Base-by-base conservation (phyloP, 148 eudicot species). In the Chenopodium berlandieri region DNA sequence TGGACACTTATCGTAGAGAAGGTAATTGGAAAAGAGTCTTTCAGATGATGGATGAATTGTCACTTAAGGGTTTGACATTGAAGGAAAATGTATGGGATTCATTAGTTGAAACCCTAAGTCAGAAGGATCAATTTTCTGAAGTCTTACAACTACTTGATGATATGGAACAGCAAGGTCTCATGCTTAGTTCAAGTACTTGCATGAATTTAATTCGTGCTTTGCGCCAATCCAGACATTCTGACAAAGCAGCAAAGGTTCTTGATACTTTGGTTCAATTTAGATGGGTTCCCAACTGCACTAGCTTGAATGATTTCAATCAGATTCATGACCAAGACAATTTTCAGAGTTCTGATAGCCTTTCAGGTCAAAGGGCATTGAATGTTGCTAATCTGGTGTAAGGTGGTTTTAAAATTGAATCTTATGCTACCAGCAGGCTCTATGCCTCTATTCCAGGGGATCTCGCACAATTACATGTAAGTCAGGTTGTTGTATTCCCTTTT, bases 101-200 rank as follows among this genome's bases (percentile, higher is more conserved):
- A 73, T 76, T 91, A 22, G 47, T 86, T 32, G 83, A 85, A 75
- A 80, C 83, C 48, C 77, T 80, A 73, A 83, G 85, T 78, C 81
- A 74, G 64, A 83, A 83, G 80, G 87, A 84, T 54, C 84, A 89
- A 63, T 86, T 85, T 60, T 85, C 86, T 17, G 81, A 87, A 83
- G 77, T 86, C 47, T 52, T 91, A 78, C 63, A 40, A 20, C 79
- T 89, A 23, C 87, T 94, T 79, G 89, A 88, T 71, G 82, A 86
- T 79, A 85, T 92, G 87, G 91, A 87, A 80, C 77, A 83, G 75
- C 87, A 86, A 80, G 98, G 97, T 69, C 87, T 88, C 75, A 81
- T 80, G 86, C 90, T 92, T 66, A 90, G 85, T 85, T 73, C 71
- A 56, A 82, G 82, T 83, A 88, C 89, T 31, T 91, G 94, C 83